These are phyloP conservation scores for Fennellomyces sp. DNA, from an alignment of 371 early-diverging fungal genomes.

Conservation along the genomic window DNA sequence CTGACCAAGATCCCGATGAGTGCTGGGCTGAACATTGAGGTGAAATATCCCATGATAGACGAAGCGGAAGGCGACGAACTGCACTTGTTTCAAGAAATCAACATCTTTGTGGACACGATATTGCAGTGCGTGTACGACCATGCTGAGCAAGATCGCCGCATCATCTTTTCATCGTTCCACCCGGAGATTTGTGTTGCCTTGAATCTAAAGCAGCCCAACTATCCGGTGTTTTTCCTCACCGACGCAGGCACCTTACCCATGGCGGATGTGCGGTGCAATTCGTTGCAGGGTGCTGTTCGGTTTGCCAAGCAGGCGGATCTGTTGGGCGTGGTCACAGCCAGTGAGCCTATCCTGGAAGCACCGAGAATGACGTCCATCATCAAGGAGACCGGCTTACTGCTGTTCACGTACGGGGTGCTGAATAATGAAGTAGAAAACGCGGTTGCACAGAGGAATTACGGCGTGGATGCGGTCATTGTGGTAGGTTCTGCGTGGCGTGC, in stretches of 20 bases:
- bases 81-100: conserved; percentile 74
- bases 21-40: conserved; percentile 95
- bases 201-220: conserved; percentile 81
- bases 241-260: conserved; percentile 79
- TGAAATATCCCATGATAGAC: conserved; percentile 94
- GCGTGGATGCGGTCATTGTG: conserved; percentile 84
- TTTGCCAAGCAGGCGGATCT: conserved; percentile 79
- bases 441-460: conserved; percentile 71
- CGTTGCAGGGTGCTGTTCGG: conserved; percentile 81
- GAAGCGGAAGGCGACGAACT: conserved; percentile 81
- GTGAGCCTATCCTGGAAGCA: conserved; percentile 77
- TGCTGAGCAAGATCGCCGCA: conserved; percentile 69
- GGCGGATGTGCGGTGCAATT: conserved; percentile 86
- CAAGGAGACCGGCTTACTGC: conserved; percentile 70
- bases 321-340: conserved; percentile 84
- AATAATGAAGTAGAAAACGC: conserved; percentile 83
- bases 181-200: conserved; percentile 87
- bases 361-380: conserved; percentile 77
- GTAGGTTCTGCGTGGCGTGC: conserved; percentile 32
- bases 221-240: conserved; percentile 92
- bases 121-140: conserved; percentile 76
- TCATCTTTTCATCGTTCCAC: conserved; percentile 95
- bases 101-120: conserved; percentile 87
- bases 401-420: conserved; percentile 88
- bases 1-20: conserved; percentile 75